Evolutionary conservation across 1,284 basidiomycete species (phyloP).

Genomic region (Moesziomyces globuligerus): DNA sequence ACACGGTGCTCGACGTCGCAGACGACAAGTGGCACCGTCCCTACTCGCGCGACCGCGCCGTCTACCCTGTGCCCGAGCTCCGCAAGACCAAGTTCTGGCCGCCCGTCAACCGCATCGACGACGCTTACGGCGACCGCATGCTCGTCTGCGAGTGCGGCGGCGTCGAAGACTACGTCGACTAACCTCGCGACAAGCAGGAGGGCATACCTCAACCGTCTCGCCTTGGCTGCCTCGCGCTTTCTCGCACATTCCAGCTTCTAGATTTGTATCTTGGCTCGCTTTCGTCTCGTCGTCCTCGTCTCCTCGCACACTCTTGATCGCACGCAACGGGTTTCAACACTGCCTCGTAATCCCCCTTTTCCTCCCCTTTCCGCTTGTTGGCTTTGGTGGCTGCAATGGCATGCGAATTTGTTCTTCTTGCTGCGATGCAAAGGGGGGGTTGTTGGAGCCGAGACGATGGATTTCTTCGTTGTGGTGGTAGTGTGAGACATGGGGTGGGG

Average conservation of each 20-base stretch:
- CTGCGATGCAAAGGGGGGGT: too few relatives aligned
- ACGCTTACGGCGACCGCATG: slow-evolving; percentile 57
- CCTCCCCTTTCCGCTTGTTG: too few relatives aligned
- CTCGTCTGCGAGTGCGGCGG: slow-evolving; percentile 58
- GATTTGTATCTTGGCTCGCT: neutral
- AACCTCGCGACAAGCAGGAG: neutral
- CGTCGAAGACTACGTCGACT: slow-evolving; percentile 52
- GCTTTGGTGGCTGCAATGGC: too few relatives aligned
- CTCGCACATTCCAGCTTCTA: neutral
- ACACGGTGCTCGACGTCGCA: slow-evolving; percentile 81
- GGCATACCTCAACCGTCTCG: slow-evolving; percentile 11
- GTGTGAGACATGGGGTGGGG: too few relatives aligned
- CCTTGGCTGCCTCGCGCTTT: neutral
- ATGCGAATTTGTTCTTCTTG: too few relatives aligned
- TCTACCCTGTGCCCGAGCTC: slow-evolving; percentile 56
- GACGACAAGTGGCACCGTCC: slow-evolving; percentile 81
- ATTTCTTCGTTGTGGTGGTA: too few relatives aligned
- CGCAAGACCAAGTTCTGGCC: slow-evolving; percentile 65
- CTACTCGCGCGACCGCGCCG: slow-evolving; percentile 57
- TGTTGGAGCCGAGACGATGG: too few relatives aligned
- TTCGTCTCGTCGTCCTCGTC: too few relatives aligned
- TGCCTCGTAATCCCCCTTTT: slow-evolving; percentile 2
- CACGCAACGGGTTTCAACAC: slow-evolving; percentile 22
- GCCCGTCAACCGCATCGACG: slow-evolving; percentile 59
- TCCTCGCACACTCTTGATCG: too few relatives aligned